These are phyloP conservation scores for Pichia sp. DNA, from an alignment of 1,139 yeast species.

Conservation along the genomic window DNA sequence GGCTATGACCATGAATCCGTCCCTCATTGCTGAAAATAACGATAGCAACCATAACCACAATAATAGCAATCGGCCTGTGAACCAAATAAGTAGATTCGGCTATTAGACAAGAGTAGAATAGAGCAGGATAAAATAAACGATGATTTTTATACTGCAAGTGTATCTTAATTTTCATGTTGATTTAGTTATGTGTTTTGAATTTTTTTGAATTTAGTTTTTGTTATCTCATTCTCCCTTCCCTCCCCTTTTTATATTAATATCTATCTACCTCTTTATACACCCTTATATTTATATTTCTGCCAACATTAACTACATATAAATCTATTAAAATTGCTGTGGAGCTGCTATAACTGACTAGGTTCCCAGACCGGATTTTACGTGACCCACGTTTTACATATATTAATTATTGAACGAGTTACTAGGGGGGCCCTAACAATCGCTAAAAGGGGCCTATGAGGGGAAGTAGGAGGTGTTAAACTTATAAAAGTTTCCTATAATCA, in stretches of 20 bases:
- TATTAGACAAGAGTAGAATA: constrained; percentile 12
- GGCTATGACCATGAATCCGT: constrained; percentile 2
- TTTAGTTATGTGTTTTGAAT: constrained; percentile 3
- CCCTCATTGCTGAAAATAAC: constrained; percentile 6
- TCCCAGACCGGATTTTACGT: too few species aligned
- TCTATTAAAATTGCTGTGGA: not conserved
- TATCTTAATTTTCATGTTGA: constrained; percentile 13
- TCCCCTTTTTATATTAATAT: not conserved
- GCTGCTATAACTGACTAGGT: too few species aligned
- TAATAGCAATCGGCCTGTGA: not conserved
- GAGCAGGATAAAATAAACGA: constrained; percentile 2
- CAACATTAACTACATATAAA: not conserved
- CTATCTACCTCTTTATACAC: not conserved
- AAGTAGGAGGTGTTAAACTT: too few species aligned
- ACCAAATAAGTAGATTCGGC: constrained; percentile 10
- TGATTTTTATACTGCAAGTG: constrained; percentile 10
- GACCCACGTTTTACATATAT: too few species aligned
- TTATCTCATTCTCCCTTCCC: not conserved
- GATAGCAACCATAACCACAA: not conserved
- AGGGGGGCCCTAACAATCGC: too few species aligned
- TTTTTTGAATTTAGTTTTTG: not conserved
- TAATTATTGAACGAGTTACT: too few species aligned
- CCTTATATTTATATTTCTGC: not conserved
- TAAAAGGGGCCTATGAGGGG: too few species aligned
- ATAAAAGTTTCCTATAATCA: too few species aligned